These are phyloP conservation scores for Aureobasidium sp. DNA, from an alignment of 2,329 filamentous ascomycete genomes.

Conservation along the genomic window DNA sequence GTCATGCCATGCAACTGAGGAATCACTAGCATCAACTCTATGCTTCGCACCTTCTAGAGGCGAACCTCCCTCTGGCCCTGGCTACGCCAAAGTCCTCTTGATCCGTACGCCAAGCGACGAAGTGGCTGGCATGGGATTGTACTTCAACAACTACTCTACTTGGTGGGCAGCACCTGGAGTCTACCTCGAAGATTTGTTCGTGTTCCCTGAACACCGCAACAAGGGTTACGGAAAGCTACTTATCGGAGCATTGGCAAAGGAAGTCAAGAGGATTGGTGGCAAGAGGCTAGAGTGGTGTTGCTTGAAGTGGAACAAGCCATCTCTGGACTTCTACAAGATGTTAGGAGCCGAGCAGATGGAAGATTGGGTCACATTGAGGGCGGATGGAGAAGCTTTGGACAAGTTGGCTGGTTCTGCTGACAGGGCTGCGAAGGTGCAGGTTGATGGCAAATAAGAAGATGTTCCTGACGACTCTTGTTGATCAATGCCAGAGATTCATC, in stretches of 20 bases:
- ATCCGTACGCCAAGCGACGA: slow-evolving; percentile 36
- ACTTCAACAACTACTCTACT: slow-evolving; percentile 93
- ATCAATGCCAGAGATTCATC: neutral
- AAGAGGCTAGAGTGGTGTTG: slow-evolving; percentile 83
- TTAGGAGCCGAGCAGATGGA: slow-evolving; percentile 57
- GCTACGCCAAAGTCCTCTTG: slow-evolving; percentile 68
- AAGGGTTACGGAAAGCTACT: slow-evolving; percentile 73
- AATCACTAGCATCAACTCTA: slow-evolving; percentile 64
- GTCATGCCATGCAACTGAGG: slow-evolving; percentile 69
- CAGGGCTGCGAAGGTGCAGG: neutral
- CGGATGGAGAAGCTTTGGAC: slow-evolving; percentile 57
- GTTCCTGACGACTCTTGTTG: neutral
- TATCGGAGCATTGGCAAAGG: slow-evolving; percentile 67
- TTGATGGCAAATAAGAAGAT: neutral
- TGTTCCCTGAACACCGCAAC: slow-evolving; percentile 60
- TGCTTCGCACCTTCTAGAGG: slow-evolving; percentile 55
- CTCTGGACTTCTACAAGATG: slow-evolving; percentile 70
- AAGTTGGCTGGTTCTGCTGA: slow-evolving; percentile 43
- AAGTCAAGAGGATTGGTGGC: slow-evolving; percentile 64
- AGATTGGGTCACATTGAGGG: slow-evolving; percentile 68
- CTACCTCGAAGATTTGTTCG: slow-evolving; percentile 90
- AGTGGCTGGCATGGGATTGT: slow-evolving; percentile 72
- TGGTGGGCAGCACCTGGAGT: slow-evolving; percentile 84
- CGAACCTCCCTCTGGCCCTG: slow-evolving; percentile 37
- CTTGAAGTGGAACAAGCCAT: slow-evolving; percentile 86